phyloP scores from a whole-genome alignment of 2,329 filamentous ascomycete species.

The Akanthomyces lecanii region DNA sequence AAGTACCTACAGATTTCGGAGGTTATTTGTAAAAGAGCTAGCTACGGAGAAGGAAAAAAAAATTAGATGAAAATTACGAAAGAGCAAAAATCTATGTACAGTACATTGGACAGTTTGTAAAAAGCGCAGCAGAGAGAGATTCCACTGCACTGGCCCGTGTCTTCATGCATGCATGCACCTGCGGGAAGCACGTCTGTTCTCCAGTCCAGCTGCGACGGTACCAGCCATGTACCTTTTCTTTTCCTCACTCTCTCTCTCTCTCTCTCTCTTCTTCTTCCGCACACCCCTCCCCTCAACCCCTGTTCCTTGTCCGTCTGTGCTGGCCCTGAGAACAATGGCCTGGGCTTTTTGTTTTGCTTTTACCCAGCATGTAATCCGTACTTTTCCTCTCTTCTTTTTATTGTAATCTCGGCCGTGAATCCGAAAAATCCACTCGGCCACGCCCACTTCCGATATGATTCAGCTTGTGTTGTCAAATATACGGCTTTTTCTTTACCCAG shows the following conservation, averaged over 20 bases:
- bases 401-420: background rate
- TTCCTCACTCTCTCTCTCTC: too few relatives aligned
- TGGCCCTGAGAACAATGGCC: background rate
- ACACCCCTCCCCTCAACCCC: background rate
- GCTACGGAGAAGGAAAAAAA: too few relatives aligned
- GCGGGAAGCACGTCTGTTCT: background rate
- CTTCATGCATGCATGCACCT: background rate
- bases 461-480: background rate
- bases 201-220: constrained; percentile 5
- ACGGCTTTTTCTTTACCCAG: background rate
- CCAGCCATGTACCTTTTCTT: constrained; percentile 3
- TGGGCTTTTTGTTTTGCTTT: background rate
- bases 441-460: background rate
- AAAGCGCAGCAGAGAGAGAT: background rate
- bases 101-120: too few relatives aligned
- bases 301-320: background rate
- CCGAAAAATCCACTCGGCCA: background rate
- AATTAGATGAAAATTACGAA: too few relatives aligned
- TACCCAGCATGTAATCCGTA: background rate
- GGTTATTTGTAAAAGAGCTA: too few relatives aligned
- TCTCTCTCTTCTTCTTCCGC: background rate
- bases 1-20: too few relatives aligned
- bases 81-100: too few relatives aligned
- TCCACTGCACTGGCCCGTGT: background rate
- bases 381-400: background rate